Conservation (phyloP, 345 rosid species). For the Salix viminalis region DNA sequence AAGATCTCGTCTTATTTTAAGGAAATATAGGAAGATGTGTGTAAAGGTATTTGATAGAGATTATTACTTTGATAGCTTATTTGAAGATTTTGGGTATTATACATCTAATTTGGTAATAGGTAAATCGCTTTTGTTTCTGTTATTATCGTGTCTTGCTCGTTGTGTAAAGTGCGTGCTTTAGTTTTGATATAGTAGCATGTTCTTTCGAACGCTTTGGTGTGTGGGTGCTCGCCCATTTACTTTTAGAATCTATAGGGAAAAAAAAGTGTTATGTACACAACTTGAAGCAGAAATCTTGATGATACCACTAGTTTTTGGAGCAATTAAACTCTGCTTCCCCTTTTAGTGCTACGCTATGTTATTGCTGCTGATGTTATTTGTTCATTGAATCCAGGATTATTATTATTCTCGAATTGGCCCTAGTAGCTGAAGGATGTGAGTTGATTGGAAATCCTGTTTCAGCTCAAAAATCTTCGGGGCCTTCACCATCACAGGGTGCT, state of each 20-base stretch:
- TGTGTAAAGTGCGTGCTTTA: background rate
- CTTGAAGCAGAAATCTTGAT: background rate
- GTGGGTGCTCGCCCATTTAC: background rate
- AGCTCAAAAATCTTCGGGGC: conserved; percentile 26
- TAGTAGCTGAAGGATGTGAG: conserved; percentile 38
- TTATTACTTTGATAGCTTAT: too few relatives aligned
- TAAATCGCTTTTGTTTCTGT: background rate
- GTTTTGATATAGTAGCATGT: background rate
- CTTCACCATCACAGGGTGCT: conserved; percentile 26
- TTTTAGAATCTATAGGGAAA: background rate
- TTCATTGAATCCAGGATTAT: conserved; percentile 52
- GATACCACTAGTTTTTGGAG: background rate
- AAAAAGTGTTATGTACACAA: background rate
- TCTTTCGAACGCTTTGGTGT: background rate
- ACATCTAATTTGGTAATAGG: background rate
- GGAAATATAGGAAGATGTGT: too few relatives aligned
- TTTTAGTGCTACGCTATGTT: conserved; percentile 4
- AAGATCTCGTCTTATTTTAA: too few relatives aligned
- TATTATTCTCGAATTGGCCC: conserved; percentile 53
- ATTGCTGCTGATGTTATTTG: conserved; percentile 3
- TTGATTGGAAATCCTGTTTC: conserved; percentile 49
- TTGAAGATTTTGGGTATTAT: too few relatives aligned
- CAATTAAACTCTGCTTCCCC: background rate
- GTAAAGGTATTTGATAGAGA: too few relatives aligned
- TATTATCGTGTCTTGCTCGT: background rate